Conservation (phyloP, 495 filamentous ascomycete species). For the Aeminium ludgeri region DNA sequence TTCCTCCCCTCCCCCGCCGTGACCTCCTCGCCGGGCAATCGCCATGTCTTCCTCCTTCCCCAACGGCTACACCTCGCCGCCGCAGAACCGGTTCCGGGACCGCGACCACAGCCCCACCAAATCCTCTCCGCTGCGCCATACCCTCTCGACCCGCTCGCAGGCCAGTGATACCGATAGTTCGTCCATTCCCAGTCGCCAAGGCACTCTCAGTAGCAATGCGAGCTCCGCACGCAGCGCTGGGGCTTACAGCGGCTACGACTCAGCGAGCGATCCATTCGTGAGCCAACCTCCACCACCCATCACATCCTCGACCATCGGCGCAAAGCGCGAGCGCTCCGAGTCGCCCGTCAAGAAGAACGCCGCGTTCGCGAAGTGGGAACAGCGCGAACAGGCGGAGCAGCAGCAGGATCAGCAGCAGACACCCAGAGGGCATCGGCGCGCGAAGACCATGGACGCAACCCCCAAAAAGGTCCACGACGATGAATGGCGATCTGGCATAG, state of each 20-base stretch:
- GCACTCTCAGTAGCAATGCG: slow-evolving; percentile 11
- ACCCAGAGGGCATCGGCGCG: not conserved
- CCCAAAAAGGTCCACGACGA: slow-evolving; percentile 14
- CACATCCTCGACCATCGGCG: not conserved
- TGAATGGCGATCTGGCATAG: slow-evolving; percentile 13
- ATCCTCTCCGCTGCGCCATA: slow-evolving; percentile 12
- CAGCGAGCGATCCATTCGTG: slow-evolving; percentile 16
- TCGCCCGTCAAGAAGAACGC: slow-evolving; percentile 16
- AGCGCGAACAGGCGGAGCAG: slow-evolving; percentile 15
- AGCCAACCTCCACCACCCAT: not conserved
- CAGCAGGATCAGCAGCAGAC: not conserved
- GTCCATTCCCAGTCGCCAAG: slow-evolving; percentile 8
- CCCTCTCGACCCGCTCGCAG: slow-evolving; percentile 12
- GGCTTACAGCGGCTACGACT: slow-evolving; percentile 15
- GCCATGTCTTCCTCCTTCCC: slow-evolving; percentile 8
- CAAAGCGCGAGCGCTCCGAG: slow-evolving; percentile 14
- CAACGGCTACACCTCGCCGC: slow-evolving; percentile 6
- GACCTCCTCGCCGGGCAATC: not conserved
- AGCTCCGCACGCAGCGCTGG: slow-evolving; percentile 9
- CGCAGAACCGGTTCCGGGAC: slow-evolving; percentile 10
- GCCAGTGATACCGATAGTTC: slow-evolving; percentile 15
- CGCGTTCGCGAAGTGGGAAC: slow-evolving; percentile 16
- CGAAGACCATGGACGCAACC: slow-evolving; percentile 11
- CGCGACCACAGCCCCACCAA: slow-evolving; percentile 11
- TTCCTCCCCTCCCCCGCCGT: not conserved